phyloP scores from a whole-genome alignment of 139 green algal species.

The Edaphochlamys debaryana region DNA sequence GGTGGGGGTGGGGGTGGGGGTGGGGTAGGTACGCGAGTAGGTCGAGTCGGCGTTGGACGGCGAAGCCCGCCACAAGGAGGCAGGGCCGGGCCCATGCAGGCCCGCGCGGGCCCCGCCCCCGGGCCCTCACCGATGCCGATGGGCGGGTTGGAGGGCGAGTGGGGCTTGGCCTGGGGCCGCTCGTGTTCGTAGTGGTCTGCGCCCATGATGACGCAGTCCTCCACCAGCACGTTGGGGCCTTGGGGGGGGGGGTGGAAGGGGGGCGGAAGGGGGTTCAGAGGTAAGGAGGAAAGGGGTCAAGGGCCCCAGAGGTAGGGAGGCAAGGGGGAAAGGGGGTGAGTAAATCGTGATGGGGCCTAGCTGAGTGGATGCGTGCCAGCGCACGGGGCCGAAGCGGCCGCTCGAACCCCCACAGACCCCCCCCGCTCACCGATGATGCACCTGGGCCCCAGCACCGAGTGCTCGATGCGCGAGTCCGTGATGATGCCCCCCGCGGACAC shows the following conservation, averaged over 20 bases:
- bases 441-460: conserved; percentile 73
- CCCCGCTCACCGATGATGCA: conserved; percentile 61
- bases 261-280: not conserved
- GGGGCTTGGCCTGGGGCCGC: conserved; percentile 62
- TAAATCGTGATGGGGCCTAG: too few species aligned
- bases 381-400: too few species aligned
- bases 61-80: too few species aligned
- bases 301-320: too few species aligned
- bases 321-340: too few species aligned
- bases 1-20: too few species aligned
- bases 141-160: conserved; percentile 68
- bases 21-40: too few species aligned
- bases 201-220: conserved; percentile 90
- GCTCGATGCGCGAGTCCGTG: conserved; percentile 51
- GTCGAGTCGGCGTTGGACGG: too few species aligned
- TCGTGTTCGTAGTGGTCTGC: conserved; percentile 94
- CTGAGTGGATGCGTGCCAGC: too few species aligned
- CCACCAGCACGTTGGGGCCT: conserved; percentile 41
- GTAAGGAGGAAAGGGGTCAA: too few species aligned
- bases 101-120: not conserved
- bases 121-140: conserved; percentile 83
- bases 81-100: not conserved
- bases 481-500: conserved; percentile 43
- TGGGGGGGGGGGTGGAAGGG: not conserved
- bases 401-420: too few species aligned